These are phyloP conservation scores for Clitocybe nebularis DNA, from an alignment of 1,284 basidiomycete genomes.

Conservation along the genomic window DNA sequence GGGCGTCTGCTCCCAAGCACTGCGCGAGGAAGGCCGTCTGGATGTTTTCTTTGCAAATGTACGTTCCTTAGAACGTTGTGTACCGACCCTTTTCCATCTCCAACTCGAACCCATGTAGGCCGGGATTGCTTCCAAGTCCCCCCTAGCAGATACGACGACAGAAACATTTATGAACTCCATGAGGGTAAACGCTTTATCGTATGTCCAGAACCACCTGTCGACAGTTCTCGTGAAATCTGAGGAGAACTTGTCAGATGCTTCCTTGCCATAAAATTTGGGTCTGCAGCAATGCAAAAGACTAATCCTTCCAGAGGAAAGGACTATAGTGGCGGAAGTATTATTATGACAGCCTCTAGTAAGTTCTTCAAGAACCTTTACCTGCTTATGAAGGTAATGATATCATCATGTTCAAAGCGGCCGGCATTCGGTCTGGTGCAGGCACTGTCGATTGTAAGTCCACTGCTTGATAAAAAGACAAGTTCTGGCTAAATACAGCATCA, in stretches of 20 bases:
- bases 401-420: conserved; percentile 60
- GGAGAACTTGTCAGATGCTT: conserved; percentile 75
- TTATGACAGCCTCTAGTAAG: conserved; percentile 84
- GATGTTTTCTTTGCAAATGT: conserved; percentile 97
- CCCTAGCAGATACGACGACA: conserved; percentile 53
- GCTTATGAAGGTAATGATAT: conserved; percentile 1
- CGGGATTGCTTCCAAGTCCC: conserved; percentile 48
- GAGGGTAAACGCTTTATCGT: conserved; percentile 83
- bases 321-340: conserved; percentile 75
- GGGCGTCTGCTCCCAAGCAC: conserved; percentile 64
- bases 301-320: conserved; percentile 66
- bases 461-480: neutral
- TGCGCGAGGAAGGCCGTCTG: conserved; percentile 78
- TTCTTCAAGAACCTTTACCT: conserved; percentile 11
- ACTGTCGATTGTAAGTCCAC: conserved; percentile 75
- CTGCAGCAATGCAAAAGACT: conserved; percentile 72
- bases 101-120: conserved; percentile 44
- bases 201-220: conserved; percentile 23
- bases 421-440: conserved; percentile 83
- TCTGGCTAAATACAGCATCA: neutral
- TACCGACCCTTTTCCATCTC: neutral
- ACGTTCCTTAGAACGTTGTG: conserved; percentile 18
- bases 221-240: too few relatives aligned
- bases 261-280: conserved; percentile 86
- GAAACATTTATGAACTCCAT: conserved; percentile 75